phyloP scores from a whole-genome alignment of 768 basidiomycete genomes.

The Lentinula edodes region DNA sequence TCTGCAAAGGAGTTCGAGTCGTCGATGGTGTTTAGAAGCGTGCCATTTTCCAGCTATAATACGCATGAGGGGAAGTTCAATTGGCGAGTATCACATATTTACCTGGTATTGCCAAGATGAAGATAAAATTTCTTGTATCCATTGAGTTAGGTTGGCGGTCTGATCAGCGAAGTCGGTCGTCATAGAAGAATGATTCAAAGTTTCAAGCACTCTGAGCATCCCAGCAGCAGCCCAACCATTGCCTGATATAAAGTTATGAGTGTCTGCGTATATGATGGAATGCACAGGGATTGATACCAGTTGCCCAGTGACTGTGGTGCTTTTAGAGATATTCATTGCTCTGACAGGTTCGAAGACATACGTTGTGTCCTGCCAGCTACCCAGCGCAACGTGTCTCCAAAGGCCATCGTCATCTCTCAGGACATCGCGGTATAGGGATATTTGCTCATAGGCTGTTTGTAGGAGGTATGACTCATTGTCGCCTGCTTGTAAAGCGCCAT shows the following conservation, averaged over 20 bases:
- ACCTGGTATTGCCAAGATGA: constrained; percentile 42
- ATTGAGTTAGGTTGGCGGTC: constrained; percentile 38
- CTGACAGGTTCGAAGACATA: not conserved
- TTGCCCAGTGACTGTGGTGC: constrained; percentile 43
- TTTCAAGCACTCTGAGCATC: constrained; percentile 53
- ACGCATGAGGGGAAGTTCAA: not conserved
- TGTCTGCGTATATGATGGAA: not conserved
- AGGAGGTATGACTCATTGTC: constrained; percentile 29
- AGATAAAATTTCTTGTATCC: constrained; percentile 49
- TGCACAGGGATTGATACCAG: constrained; percentile 26
- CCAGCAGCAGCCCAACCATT: constrained; percentile 69
- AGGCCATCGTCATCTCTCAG: constrained; percentile 42
- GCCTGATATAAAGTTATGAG: constrained; percentile 22
- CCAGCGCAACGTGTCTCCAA: constrained; percentile 53
- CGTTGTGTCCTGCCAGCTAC: constrained; percentile 36
- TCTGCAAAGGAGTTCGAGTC: constrained; percentile 47
- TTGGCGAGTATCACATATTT: not conserved
- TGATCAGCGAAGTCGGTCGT: constrained; percentile 30
- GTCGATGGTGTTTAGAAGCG: constrained; percentile 49
- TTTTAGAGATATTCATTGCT: not conserved
- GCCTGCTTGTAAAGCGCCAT: constrained; percentile 41
- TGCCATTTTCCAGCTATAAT: constrained; percentile 34
- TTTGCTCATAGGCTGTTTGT: constrained; percentile 50
- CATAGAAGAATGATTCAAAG: constrained; percentile 40
- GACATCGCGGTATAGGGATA: constrained; percentile 48